These are phyloP conservation scores for Avena atlantica DNA, from an alignment of 176 grass and related monocot species.

Conservation along the genomic window DNA sequence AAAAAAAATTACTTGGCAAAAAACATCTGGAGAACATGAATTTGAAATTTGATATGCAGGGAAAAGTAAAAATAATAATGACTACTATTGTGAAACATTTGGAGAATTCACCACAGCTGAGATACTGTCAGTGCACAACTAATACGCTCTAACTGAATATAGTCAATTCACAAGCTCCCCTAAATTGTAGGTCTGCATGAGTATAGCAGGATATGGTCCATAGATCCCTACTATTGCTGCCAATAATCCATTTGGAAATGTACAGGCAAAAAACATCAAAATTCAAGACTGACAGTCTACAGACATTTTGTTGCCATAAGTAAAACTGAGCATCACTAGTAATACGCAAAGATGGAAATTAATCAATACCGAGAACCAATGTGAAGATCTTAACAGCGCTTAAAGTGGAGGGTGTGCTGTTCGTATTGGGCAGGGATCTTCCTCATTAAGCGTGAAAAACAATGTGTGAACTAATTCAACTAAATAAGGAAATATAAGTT, in stretches of 20 bases:
- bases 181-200: neutral
- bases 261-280: neutral
- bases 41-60: neutral
- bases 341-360: slow-evolving; percentile 4
- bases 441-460: neutral
- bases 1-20: neutral
- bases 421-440: neutral
- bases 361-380: neutral
- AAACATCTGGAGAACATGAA: neutral
- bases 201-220: neutral
- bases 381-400: neutral
- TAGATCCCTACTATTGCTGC: neutral
- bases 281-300: no score
- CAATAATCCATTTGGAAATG: slow-evolving; percentile 27
- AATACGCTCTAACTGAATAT: neutral
- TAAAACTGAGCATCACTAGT: slow-evolving; percentile 1
- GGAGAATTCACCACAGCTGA: neutral
- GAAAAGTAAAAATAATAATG: neutral
- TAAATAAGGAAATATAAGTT: slow-evolving; percentile 2
- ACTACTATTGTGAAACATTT: neutral
- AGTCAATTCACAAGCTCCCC: neutral
- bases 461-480: slow-evolving; percentile 3
- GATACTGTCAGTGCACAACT: neutral
- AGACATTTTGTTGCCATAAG: neutral
- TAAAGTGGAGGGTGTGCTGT: neutral